Evolutionary conservation across 2,329 filamentous ascomycete species (phyloP), one percentile per base, ranked within the genome.

Genomic region (Graphiopsis chlorocephala): DNA sequence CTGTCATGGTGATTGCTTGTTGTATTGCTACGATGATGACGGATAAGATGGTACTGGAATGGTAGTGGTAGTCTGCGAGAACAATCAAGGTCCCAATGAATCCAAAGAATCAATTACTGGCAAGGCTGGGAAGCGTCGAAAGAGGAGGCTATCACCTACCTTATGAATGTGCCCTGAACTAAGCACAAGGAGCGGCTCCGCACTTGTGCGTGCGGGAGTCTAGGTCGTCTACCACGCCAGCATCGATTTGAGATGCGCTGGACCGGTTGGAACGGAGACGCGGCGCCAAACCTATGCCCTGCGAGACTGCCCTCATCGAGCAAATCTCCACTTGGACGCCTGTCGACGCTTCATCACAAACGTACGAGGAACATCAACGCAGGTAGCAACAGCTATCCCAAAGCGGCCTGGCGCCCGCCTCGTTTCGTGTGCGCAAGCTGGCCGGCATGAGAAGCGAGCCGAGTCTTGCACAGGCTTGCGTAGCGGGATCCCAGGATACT

Each of bases 391-490:
- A 71, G 70, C 70, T 72, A 69, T 64, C 70, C 68, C 55, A 59
- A 70, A 68, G 59, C 60, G 66, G 70, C 15, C 61, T 69, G 66
- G 68, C 60, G 66, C 63, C 65, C 66, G 67, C 61, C 65, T 61
- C 65, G 33, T 42, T 42, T 62, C 48, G 48, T 29, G 8, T 45
- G 23, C 47, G 47, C 31, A 31, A n/a, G 48, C 31, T 55, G 23
- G n/a, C 47, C 48, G 60, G 59, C 47, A 38, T 60, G n/a, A 38
- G 48, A 42, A 17, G 60, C 48, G 48, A 45, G 60, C 48, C 48
- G 60, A 33, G 60, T 62, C 33, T 53, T 28, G 25, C 42, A 42
- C n/a, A 61, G 58, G 15, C 38, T 48, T 60, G 35, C 26, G 38
- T n/a, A 23, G 31, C 55, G 35, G 35, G 23, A 26, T 29, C 55